Percentiles rank a stretch among this genome's conserved stretches.
phyloP scores from a whole-genome alignment of 169 alveolate genomes.

The Plasmodium billcollinsi region DNA sequence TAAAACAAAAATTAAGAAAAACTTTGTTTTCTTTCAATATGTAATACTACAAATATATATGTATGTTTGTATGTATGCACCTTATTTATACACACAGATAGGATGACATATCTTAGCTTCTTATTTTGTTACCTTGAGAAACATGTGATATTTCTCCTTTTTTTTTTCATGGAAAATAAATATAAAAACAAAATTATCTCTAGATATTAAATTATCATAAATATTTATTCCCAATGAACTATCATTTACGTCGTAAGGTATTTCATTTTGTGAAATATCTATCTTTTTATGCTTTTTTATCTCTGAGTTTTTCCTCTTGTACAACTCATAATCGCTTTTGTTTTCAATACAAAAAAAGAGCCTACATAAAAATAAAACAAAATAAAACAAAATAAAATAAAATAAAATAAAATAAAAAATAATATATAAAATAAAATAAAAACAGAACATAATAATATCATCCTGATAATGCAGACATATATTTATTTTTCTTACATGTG shows the following conservation, averaged over 20 bases:
- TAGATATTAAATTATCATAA: slow-evolving; percentile 34
- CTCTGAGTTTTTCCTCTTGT: slow-evolving; percentile 24
- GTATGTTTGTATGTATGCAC: not conserved
- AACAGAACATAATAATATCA: not conserved
- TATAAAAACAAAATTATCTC: slow-evolving; percentile 64
- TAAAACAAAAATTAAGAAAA: not conserved
- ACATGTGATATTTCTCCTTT: slow-evolving; percentile 65
- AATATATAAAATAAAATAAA: not conserved
- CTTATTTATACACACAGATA: not conserved
- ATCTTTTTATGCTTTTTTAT: slow-evolving; percentile 26
- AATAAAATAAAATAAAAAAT: not conserved
- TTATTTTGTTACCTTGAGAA: slow-evolving; percentile 28
- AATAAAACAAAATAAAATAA: not conserved
- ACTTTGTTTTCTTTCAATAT: not conserved
- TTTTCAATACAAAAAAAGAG: slow-evolving; percentile 65
- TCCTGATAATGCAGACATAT: not conserved
- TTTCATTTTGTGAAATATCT: not conserved
- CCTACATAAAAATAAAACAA: not conserved
- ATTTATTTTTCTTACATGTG: slow-evolving; percentile 25
- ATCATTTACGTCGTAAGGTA: slow-evolving; percentile 48
- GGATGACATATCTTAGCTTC: not conserved
- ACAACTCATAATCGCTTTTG: slow-evolving; percentile 54
- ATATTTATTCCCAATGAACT: slow-evolving; percentile 37
- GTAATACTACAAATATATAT: not conserved
- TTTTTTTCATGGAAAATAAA: slow-evolving; percentile 46